A percentile compares a stretch with the other conserved stretches of the same genome.
Evolutionary conservation across 1,284 basidiomycete species (phyloP).

Genomic region (Ganoderma boninense): DNA sequence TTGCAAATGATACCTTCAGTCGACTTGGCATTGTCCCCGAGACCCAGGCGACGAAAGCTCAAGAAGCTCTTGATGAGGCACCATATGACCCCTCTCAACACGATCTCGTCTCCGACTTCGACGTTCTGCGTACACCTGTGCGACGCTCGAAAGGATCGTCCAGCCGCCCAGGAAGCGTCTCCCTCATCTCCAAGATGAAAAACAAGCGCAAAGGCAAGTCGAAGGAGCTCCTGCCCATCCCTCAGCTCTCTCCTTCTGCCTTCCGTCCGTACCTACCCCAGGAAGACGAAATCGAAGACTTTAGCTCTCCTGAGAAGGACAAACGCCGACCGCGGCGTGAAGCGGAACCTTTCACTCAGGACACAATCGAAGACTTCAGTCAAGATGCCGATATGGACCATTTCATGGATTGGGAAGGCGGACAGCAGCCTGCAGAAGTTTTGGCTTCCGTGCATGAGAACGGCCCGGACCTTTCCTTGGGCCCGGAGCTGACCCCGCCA

Average conservation of each 20-base stretch:
- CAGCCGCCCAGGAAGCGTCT: slow-evolving; percentile 8
- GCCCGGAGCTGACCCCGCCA: slow-evolving; percentile 21
- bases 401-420: slow-evolving; percentile 35
- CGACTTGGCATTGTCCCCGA: slow-evolving; percentile 33
- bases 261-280: slow-evolving; percentile 31
- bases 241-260: slow-evolving; percentile 30
- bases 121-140: slow-evolving; percentile 21
- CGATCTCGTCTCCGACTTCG: background rate
- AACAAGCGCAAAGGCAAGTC: slow-evolving; percentile 15
- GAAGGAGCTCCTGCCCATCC: slow-evolving; percentile 30
- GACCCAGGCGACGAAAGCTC: slow-evolving; percentile 19
- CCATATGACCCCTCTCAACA: slow-evolving; percentile 9
- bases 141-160: background rate
- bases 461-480: slow-evolving; percentile 23
- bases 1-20: slow-evolving; percentile 32
- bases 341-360: slow-evolving; percentile 21
- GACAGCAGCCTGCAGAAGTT: slow-evolving; percentile 13
- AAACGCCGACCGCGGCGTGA: slow-evolving; percentile 3
- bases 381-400: slow-evolving; percentile 28
- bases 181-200: slow-evolving; percentile 30
- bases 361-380: slow-evolving; percentile 26
- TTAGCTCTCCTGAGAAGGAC: slow-evolving; percentile 36
- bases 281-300: slow-evolving; percentile 36
- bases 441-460: background rate
- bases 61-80: background rate